These are phyloP conservation scores for Osmanthus fragrans DNA, from an alignment of 257 asterid genomes.

Conservation along the genomic window DNA sequence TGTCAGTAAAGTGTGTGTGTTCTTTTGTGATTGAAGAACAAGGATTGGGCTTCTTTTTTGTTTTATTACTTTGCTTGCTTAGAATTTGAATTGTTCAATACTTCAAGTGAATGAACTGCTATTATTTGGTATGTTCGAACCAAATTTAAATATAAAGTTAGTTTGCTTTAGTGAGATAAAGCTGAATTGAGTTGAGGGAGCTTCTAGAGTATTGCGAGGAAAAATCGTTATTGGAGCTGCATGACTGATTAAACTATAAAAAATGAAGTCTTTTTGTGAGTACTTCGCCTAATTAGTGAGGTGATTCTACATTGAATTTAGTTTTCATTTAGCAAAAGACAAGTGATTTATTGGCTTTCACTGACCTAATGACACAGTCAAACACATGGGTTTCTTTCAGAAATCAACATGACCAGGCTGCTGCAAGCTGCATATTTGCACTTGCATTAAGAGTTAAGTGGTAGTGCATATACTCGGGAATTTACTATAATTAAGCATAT, in stretches of 20 bases:
- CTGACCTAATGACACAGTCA: neutral
- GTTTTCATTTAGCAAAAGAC: neutral
- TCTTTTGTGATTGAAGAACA: neutral
- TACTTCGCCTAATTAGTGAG: neutral
- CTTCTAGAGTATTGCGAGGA: neutral
- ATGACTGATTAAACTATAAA: neutral
- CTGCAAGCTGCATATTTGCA: neutral
- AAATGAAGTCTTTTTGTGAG: neutral
- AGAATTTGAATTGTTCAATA: neutral
- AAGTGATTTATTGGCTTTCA: neutral
- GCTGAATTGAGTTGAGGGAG: neutral
- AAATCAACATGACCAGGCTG: neutral
- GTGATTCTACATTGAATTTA: neutral
- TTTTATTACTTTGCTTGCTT: neutral
- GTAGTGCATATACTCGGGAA: neutral
- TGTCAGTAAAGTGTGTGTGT: neutral
- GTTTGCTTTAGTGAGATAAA: neutral
- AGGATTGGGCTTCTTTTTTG: neutral
- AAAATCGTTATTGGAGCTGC: neutral
- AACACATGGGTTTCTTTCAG: neutral
- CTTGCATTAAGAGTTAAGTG: neutral
- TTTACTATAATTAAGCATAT: neutral
- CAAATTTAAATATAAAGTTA: neutral
- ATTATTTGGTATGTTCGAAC: neutral
- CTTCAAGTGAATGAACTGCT: neutral